Evolutionary conservation across 1,139 yeast species (phyloP), one percentile per base, ranked within the genome.

Genomic region (Suhomyces coccinellae): DNA sequence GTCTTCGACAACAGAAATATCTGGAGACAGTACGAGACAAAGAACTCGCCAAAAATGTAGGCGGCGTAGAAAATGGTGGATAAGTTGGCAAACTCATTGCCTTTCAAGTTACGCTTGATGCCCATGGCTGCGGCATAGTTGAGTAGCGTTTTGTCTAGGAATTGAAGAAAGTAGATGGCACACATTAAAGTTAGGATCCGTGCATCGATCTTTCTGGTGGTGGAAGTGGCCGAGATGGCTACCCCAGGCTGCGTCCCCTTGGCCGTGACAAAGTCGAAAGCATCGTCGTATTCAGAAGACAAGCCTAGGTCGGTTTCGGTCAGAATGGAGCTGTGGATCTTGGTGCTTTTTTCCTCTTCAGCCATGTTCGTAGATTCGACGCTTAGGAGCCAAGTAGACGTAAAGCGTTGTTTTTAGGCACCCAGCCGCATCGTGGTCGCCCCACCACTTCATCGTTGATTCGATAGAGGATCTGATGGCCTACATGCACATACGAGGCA

Each of bases 41-140:
- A 49, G 1, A 80, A 78, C 43, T 73, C 80, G 28, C 75, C 78
- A 37, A 73, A 65, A 38, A 77, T 69, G 49, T 75, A 75, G 1
- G 79, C 77, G 38, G 66, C 74, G 46, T 70, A 73, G 47, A 73
- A 65, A 33, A 71, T 69, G 6, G 79, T 71, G 11, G 73, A 73
- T 34, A 72, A 58, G 51, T 74, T 66, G 35, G 75, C 68, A 51
- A 69, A 75, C 46, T 74, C 67, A 45, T 68, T 62, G 4, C 73
- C 67, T 11, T 57, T 57, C 42, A 71, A 54, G 40, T 69, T 55
- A 7, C 58, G 55, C 53, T 71, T 71, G 41, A 77, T 70, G 1
- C 82, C 82, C 79, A 76, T 75, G 1, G 76, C 79, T 1, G 79
- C 77, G 2, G 81, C 73, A 55, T 73, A 75, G 50, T 73, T 72